Conservation (phyloP, 129 eudicot species). For the Chrysanthemum seticuspe region DNA sequence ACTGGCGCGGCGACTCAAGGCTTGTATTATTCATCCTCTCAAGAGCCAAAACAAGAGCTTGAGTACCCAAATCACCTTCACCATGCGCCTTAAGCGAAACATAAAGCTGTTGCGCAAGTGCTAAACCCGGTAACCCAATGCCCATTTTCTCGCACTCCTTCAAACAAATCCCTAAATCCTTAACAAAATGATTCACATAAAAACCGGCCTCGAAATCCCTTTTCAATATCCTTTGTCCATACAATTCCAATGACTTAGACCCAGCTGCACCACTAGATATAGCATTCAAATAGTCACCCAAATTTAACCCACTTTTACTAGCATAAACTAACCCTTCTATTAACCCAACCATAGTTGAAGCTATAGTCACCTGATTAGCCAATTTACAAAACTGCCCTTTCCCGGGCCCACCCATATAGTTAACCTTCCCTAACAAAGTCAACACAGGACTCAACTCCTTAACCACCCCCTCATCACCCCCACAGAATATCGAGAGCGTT, state of each 20-base stretch:
- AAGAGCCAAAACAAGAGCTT: constrained; percentile 79
- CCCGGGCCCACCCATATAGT: constrained; percentile 92
- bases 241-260: constrained; percentile 81
- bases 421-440: constrained; percentile 58
- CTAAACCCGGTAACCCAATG: constrained; percentile 81
- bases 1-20: constrained; percentile 13
- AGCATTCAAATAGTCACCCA: constrained; percentile 47
- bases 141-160: constrained; percentile 90
- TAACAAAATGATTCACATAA: constrained; percentile 92
- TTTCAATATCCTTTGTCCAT: constrained; percentile 72
- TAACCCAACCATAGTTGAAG: constrained; percentile 91
- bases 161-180: constrained; percentile 96
- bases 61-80: constrained; percentile 94
- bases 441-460: constrained; percentile 47
- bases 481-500: constrained; percentile 76
- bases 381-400: constrained; percentile 85
- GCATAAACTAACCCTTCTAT: constrained; percentile 87
- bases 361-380: constrained; percentile 83
- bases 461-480: constrained; percentile 61
- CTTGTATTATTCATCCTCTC: constrained; percentile 81
- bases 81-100: constrained; percentile 90
- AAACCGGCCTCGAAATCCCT: constrained; percentile 97
- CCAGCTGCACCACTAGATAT: constrained; percentile 95
- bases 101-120: constrained; percentile 97
- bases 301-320: constrained; percentile 70